phyloP scores from a whole-genome alignment of 2,329 filamentous ascomycete genomes.

The Torrubiella hemipterigena region DNA sequence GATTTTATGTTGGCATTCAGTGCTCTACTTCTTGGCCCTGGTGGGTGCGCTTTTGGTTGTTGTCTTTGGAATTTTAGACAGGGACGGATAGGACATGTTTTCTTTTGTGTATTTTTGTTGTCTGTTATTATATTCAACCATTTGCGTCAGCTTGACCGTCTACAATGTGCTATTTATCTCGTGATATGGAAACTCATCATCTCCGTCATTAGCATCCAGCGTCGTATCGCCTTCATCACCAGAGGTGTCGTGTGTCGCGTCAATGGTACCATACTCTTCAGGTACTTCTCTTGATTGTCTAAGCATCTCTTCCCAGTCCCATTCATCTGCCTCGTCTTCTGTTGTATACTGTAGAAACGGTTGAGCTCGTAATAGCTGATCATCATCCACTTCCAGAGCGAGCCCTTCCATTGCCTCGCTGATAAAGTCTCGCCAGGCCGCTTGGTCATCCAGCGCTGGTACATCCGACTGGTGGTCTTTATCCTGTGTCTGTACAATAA shows the following conservation, averaged over 20 bases:
- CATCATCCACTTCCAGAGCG: slow-evolving; percentile 10
- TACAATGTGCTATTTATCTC: too few species aligned
- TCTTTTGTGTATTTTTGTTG: too few species aligned
- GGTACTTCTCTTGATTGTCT: slow-evolving; percentile 6
- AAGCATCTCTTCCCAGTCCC: slow-evolving; percentile 13
- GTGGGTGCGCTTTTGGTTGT: too few species aligned
- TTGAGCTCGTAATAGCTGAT: slow-evolving; percentile 13
- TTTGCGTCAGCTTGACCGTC: slow-evolving; percentile 1
- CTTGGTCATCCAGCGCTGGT: slow-evolving; percentile 9
- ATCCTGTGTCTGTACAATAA: slow-evolving; percentile 13
- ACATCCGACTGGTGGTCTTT: slow-evolving; percentile 6
- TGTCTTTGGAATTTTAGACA: too few species aligned
- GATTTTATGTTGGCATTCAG: too few species aligned
- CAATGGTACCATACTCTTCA: slow-evolving; percentile 1
- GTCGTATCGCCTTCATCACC: slow-evolving; percentile 8
- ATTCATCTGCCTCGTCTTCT: slow-evolving; percentile 7
- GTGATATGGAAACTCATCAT: too few species aligned
- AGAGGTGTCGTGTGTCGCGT: not conserved
- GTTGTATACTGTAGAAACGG: slow-evolving; percentile 11
- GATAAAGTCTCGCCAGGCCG: slow-evolving; percentile 16
- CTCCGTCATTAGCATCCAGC: slow-evolving; percentile 6
- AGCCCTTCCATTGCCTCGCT: slow-evolving; percentile 13
- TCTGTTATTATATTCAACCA: too few species aligned
- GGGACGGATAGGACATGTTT: too few species aligned
- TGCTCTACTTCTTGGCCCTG: too few species aligned